Evolutionary conservation across 2,329 filamentous ascomycete genomes (phyloP), one percentile per base, ranked within the genome.

Genomic region (Hypoxylon sp.): DNA sequence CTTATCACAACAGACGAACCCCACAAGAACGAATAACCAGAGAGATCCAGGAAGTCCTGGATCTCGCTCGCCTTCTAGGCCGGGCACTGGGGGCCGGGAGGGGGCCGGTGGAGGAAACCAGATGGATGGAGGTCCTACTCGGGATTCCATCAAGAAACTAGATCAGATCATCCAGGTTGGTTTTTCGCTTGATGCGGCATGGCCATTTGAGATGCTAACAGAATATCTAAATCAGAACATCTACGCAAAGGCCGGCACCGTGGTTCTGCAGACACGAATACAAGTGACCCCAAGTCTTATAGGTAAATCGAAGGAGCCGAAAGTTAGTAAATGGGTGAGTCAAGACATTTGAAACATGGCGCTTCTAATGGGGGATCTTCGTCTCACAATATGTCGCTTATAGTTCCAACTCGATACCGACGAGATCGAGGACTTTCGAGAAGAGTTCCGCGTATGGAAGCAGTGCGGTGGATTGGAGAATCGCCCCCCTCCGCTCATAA

Each of bases 341-440:
- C 23, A 7, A 43, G 7, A 16, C 44, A 21, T 9, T 32, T 13
- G 11, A 21, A 26, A 21, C n/a, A 16, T 5, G 13, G 16, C 38
- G 21, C 29, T 3, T 46, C 25, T 12, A 17, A 26, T 12, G 19
- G n/a, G 41, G 12, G 4, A n/a, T 38, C 20, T 32, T 26, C 15
- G 35, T 32, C 58, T 62, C 26, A 65, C 25, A 25, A 27, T 20
- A 2, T 30, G 7, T n/a, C 11, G 19, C 43, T 21, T 38, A 34
- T 66, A 97, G 94, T 99, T 97, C 74, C 95, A 96, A 76, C 86
- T 97, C 62, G 89, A 96, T 61, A 87, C 96, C 32, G 89, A 96
- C 63, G 94, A 99, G 64, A 93, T 93, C 57, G 90, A 96, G 67
- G 86, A 89, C 54, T 91, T 96, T 67, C 80, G 82, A 64, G 88